Evolutionary conservation across 306 rosid genomes (phyloP).

Genomic region (Fragaria iinumae): DNA sequence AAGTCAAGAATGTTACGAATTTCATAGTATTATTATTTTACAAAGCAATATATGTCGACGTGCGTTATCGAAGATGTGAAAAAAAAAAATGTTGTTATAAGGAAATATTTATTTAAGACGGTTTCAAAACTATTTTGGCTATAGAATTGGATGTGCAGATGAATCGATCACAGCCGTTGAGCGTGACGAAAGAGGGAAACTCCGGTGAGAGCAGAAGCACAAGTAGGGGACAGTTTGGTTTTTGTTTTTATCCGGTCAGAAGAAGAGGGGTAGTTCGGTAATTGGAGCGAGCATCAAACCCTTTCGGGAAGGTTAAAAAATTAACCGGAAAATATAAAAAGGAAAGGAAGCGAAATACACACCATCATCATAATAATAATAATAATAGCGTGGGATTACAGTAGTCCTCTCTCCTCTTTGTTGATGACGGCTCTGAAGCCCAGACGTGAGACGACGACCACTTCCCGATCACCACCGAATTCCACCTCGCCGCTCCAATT

Average conservation of each 20-base stretch:
- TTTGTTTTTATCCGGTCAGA: neutral
- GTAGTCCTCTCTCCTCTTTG: neutral
- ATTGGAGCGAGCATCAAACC: too few relatives aligned
- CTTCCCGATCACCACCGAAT: slow-evolving; percentile 7
- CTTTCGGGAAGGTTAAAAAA: neutral
- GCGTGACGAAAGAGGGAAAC: too few relatives aligned
- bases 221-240: neutral
- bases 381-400: slow-evolving; percentile 11
- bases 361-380: neutral
- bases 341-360: neutral
- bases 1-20: too few relatives aligned
- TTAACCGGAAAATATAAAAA: neutral
- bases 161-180: neutral
- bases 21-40: too few relatives aligned
- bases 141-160: neutral
- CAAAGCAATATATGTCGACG: neutral
- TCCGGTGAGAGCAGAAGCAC: neutral
- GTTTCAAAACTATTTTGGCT: neutral
- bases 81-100: too few relatives aligned
- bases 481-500: neutral
- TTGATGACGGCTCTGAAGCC: slow-evolving; percentile 22
- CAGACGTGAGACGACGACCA: slow-evolving; percentile 9
- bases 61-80: too few relatives aligned
- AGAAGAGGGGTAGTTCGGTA: neutral
- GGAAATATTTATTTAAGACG: too few relatives aligned